phyloP scores from a whole-genome alignment of 2,329 filamentous ascomycete species.

The Dothideomycetes sp. region DNA sequence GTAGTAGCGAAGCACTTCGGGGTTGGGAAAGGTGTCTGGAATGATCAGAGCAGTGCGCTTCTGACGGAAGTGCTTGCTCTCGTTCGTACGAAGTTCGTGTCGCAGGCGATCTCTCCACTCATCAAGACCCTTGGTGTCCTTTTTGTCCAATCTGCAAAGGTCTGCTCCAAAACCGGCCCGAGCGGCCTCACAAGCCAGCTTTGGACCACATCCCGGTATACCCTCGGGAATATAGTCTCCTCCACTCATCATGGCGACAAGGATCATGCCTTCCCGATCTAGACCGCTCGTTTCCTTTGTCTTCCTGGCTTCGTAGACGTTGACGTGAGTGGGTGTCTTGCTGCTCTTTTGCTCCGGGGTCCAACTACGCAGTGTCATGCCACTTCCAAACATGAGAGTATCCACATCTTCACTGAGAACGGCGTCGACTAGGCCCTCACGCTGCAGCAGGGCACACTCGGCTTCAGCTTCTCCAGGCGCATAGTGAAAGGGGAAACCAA shows the following conservation, averaged over 20 bases:
- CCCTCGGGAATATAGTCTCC: constrained; percentile 90
- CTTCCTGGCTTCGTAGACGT: constrained; percentile 60
- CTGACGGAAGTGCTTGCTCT: constrained; percentile 67
- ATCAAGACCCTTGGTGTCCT: constrained; percentile 50
- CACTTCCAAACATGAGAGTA: constrained; percentile 93
- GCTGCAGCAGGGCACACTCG: constrained; percentile 82
- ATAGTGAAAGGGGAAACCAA: constrained; percentile 74
- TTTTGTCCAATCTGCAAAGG: constrained; percentile 56
- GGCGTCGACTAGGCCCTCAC: constrained; percentile 75
- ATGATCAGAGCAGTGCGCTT: constrained; percentile 67
- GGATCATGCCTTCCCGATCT: constrained; percentile 79
- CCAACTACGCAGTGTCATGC: constrained; percentile 70
- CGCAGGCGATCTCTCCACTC: constrained; percentile 64
- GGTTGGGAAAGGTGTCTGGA: constrained; percentile 71
- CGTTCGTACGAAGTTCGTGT: constrained; percentile 74
- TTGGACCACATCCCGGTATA: constrained; percentile 77
- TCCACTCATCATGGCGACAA: constrained; percentile 89
- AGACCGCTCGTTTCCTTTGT: constrained; percentile 52
- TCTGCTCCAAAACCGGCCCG: constrained; percentile 75
- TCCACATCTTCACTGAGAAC: constrained; percentile 96
- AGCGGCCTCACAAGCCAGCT: constrained; percentile 82
- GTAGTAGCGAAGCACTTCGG: constrained; percentile 75
- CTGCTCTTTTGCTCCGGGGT: constrained; percentile 58
- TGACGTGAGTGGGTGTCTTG: constrained; percentile 74
- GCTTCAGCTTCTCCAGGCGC: constrained; percentile 94